Conservation (phyloP, 371 early-diverging fungal genomes). For the Saksenaea oblongispora region DNA sequence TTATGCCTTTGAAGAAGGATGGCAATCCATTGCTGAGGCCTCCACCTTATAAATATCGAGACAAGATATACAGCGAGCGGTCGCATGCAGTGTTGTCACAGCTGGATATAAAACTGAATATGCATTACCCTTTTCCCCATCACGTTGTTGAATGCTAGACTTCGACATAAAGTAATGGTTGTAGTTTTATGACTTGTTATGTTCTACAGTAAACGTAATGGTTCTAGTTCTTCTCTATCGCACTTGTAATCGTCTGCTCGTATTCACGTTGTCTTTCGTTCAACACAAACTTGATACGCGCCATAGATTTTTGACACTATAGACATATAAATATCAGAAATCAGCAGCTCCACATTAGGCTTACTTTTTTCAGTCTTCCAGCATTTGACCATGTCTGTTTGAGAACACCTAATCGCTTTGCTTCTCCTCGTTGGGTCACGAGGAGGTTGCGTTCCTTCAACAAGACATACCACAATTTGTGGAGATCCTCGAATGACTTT, state of each 20-base stretch:
- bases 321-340: background rate
- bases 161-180: too few relatives aligned
- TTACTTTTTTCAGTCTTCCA: conserved; percentile 76
- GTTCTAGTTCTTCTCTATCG: background rate
- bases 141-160: too few relatives aligned
- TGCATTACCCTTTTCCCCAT: too few relatives aligned
- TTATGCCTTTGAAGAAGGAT: background rate
- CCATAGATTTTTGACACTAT: conserved; percentile 91
- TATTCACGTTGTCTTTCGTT: conserved; percentile 83
- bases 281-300: conserved; percentile 88
- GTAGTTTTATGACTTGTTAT: too few relatives aligned
- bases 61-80: too few relatives aligned
- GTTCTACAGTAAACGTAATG: background rate
- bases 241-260: conserved; percentile 50
- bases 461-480: conserved; percentile 94
- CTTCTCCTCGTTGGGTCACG: conserved; percentile 86
- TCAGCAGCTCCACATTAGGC: background rate
- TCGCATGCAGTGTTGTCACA: too few relatives aligned
- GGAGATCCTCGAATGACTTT: conserved; percentile 96
- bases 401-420: conserved; percentile 66
- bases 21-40: too few relatives aligned
- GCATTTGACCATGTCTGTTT: conserved; percentile 70
- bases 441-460: conserved; percentile 94
- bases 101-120: too few relatives aligned
- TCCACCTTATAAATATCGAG: too few relatives aligned